A percentile compares a stretch with the other conserved stretches of the same genome.
Conservation (phyloP, 2,329 filamentous ascomycete genomes). For the Curvularia lunata region DNA sequence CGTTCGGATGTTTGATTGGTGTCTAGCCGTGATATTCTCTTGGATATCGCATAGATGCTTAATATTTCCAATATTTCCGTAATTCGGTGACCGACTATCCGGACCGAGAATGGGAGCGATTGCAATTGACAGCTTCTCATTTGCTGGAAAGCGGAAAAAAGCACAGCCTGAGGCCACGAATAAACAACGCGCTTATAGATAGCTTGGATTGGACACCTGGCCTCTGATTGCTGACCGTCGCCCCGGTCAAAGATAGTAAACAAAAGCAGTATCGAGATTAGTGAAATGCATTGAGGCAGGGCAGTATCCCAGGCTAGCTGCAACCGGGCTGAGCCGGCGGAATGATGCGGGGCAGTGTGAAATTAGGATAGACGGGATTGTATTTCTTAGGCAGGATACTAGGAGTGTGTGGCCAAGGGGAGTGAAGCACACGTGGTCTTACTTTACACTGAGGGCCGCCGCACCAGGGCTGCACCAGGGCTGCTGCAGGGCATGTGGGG, state of each 20-base stretch:
- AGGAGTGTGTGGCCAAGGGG: conserved; percentile 15
- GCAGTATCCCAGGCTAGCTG: conserved; percentile 24
- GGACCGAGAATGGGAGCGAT: background rate
- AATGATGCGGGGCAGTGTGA: background rate
- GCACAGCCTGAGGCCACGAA: background rate
- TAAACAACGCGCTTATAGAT: background rate
- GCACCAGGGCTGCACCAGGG: conserved; percentile 13
- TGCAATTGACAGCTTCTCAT: background rate
- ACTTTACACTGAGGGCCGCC: conserved; percentile 11
- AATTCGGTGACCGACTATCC: background rate
- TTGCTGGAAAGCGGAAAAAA: background rate
- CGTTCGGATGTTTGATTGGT: background rate
- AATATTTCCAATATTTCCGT: background rate
- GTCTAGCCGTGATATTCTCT: background rate
- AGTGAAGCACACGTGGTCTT: conserved; percentile 34
- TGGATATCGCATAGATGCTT: background rate
- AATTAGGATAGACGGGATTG: conserved; percentile 6
- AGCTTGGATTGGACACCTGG: conserved; percentile 35
- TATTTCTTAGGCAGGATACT: background rate
- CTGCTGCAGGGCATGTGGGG: conserved; percentile 6
- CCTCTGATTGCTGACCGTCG: conserved; percentile 19
- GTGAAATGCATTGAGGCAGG: conserved; percentile 27
- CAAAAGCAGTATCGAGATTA: conserved; percentile 30
- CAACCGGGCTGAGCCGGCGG: conserved; percentile 10
- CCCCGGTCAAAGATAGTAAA: conserved; percentile 11